Percentiles rank a stretch among this genome's conserved stretches.
These are phyloP conservation scores for Apiospora saccharicola DNA, from an alignment of 2,329 filamentous ascomycete species.

Conservation along the genomic window DNA sequence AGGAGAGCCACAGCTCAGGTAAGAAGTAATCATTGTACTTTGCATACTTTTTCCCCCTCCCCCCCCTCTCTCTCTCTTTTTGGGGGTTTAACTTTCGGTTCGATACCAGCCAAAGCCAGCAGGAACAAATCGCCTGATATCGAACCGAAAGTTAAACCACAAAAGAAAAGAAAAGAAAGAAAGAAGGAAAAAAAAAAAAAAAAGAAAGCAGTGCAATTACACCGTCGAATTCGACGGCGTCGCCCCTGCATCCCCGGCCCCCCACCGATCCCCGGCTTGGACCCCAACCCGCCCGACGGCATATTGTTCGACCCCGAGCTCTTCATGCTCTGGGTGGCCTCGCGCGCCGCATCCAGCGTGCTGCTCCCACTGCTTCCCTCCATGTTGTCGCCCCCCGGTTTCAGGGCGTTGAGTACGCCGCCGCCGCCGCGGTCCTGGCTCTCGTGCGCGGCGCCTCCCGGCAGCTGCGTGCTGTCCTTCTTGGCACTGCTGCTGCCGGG, in stretches of 20 bases:
- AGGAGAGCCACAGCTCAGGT: too few relatives aligned
- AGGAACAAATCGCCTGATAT: too few relatives aligned
- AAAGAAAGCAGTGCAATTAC: background rate
- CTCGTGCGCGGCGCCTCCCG: slow-evolving; percentile 1
- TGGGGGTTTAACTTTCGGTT: too few relatives aligned
- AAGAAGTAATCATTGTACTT: too few relatives aligned
- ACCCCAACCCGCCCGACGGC: background rate
- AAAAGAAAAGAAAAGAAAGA: too few relatives aligned
- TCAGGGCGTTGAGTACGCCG: background rate
- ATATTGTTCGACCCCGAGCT: background rate
- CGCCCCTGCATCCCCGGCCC: slow-evolving; percentile 10
- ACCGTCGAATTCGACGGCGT: background rate
- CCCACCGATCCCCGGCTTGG: background rate
- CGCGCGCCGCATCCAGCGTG: background rate
- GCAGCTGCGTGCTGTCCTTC: background rate
- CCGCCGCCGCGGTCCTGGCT: background rate
- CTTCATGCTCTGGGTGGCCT: background rate
- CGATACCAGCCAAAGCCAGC: too few relatives aligned
- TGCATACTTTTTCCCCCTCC: too few relatives aligned
- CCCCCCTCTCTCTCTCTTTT: too few relatives aligned
- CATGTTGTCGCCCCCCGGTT: background rate
- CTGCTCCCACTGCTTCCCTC: background rate
- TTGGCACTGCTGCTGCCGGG: background rate
- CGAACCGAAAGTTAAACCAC: too few relatives aligned
- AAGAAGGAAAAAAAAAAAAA: too few relatives aligned